A percentile compares a stretch with the other conserved stretches of the same genome.
These are phyloP conservation scores for Cladobotryum mycophilum DNA, from an alignment of 2,329 filamentous ascomycete genomes.

Conservation along the genomic window DNA sequence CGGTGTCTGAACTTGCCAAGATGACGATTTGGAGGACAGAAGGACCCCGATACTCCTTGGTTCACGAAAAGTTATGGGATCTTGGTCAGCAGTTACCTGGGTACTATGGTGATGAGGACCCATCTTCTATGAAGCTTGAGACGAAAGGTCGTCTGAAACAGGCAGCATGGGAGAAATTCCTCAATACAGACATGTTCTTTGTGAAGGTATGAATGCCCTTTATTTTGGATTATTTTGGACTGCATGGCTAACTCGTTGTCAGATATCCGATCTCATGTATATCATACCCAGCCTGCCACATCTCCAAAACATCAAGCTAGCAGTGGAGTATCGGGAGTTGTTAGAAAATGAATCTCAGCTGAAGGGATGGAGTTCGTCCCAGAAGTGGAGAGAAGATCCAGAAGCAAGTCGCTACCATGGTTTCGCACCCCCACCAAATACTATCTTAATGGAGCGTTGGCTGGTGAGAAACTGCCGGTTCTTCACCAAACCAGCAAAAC, in stretches of 20 bases:
- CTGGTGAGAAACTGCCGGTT: conserved; percentile 45
- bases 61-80: conserved; percentile 42
- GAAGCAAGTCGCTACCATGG: conserved; percentile 44
- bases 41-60: conserved; percentile 50
- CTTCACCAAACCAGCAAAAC: conserved; percentile 43
- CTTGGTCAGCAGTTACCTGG: conserved; percentile 47
- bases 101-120: conserved; percentile 44
- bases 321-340: conserved; percentile 55
- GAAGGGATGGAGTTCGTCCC: conserved; percentile 33
- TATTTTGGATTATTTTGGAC: background rate
- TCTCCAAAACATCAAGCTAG: conserved; percentile 48
- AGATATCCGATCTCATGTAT: conserved; percentile 58
- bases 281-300: conserved; percentile 53
- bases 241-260: conserved; percentile 10
- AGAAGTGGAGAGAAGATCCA: conserved; percentile 56
- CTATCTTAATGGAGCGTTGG: conserved; percentile 50
- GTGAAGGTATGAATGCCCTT: conserved; percentile 46
- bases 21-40: conserved; percentile 54
- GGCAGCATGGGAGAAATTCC: conserved; percentile 48
- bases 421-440: conserved; percentile 54
- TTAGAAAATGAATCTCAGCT: conserved; percentile 44
- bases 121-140: conserved; percentile 36
- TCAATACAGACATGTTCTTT: conserved; percentile 58
- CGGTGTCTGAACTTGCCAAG: conserved; percentile 50
- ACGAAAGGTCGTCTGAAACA: conserved; percentile 40